Base-by-base conservation (phyloP, 2,329 filamentous ascomycete species). In the Ceratocystiopsis brevicomis region DNA sequence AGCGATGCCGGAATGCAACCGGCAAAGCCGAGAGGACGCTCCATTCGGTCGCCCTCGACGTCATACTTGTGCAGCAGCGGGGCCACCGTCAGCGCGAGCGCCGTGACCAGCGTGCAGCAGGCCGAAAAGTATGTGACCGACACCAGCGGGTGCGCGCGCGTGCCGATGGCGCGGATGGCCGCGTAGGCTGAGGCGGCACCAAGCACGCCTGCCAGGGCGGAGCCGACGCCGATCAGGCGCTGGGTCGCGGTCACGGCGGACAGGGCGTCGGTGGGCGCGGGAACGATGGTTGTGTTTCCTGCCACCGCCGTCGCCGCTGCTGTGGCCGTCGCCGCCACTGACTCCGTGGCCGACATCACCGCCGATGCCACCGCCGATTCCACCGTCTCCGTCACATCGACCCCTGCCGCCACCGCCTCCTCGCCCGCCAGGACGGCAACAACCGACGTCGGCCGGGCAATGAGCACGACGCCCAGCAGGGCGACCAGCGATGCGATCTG, bases 51-150 rank as follows among this genome's bases (percentile, higher is more conserved):
- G 8, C 5, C 6, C 2, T 11, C 25, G 10, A 6, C 25, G 25
- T 11, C 6, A 9, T 30, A 9, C 25, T 10, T 8, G 6, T 8
- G 6, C 25, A 65, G 56, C n/a, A 57, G 35, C 16, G 69, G 64
- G 0, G 62, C 64, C 5, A 66, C 65, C 1, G 65, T 61, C 49
- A 92, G 71, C 30, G 72, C 72, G 1, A 73, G 51, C 2, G 69
- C 55, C 38, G 77, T 78, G 40, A 93, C 75, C 3, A 86, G 52
- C 0, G 74, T 78, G 52, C 78, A 82, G 62, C 73, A 78, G 0
- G 66, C 63, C 3, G 76, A 75, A 54, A 94, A 93, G 59, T 87
- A 92, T 53, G 84, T 92, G 44, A 93, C 83, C 2, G 74, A 81
- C 45, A 93, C 76, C n/a, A 94, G 65, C 0, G 86, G 74, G 55